phyloP scores from a whole-genome alignment of 768 basidiomycete genomes.

The Coprinopsis marcescibilis region DNA sequence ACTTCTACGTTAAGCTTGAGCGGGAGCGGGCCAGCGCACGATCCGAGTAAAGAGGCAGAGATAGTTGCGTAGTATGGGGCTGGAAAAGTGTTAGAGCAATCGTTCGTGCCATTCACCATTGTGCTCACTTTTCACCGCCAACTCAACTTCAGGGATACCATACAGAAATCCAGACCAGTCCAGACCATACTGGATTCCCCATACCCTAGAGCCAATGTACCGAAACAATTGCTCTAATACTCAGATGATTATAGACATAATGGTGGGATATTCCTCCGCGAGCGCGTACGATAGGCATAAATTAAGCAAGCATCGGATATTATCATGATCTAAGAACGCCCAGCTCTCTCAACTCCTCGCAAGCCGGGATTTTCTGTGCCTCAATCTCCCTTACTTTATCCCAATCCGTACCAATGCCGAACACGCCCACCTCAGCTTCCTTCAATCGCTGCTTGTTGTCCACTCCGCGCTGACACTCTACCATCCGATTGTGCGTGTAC shows the following conservation, averaged over 20 bases:
- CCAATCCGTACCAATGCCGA: conserved; percentile 92
- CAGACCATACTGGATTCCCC: conserved; percentile 2
- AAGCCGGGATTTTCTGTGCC: conserved; percentile 63
- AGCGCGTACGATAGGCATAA: conserved; percentile 15
- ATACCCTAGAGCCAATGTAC: neutral
- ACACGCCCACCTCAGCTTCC: conserved; percentile 77
- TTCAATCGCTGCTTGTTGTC: conserved; percentile 65
- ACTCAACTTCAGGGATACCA: conserved; percentile 3
- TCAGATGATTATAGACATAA: conserved; percentile 5
- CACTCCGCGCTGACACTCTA: conserved; percentile 63
- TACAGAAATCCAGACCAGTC: conserved; percentile 12
- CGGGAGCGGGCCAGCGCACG: conserved; percentile 38
- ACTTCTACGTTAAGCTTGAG: conserved; percentile 83
- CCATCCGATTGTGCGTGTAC: conserved; percentile 67
- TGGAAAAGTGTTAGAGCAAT: neutral
- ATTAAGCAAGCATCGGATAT: conserved; percentile 15
- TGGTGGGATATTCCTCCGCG: conserved; percentile 7
- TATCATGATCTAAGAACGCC: conserved; percentile 37
- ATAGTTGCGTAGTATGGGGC: neutral
- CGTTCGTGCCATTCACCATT: conserved; percentile 1
- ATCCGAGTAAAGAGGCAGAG: conserved; percentile 1
- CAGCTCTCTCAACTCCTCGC: conserved; percentile 67
- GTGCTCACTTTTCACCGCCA: neutral
- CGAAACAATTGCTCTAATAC: neutral
- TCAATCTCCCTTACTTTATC: conserved; percentile 77